Conservation (phyloP, 768 basidiomycete genomes). For the Pulveroboletus ravenelii region DNA sequence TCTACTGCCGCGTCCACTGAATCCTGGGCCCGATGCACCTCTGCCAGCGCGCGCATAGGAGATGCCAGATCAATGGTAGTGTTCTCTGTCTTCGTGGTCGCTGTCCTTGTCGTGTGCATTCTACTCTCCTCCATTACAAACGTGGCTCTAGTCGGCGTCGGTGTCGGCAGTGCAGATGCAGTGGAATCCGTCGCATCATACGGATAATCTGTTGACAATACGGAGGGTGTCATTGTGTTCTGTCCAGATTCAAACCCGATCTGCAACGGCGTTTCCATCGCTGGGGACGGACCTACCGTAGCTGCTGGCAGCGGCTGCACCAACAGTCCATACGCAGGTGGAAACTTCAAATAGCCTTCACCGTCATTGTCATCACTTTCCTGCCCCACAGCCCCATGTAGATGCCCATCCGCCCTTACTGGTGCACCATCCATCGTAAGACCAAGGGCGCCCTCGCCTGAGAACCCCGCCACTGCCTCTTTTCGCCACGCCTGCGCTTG, state of each 20-base stretch:
- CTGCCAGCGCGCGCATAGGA: conserved; percentile 11
- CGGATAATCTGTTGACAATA: background rate
- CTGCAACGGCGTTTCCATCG: background rate
- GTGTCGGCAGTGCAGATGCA: conserved; percentile 1
- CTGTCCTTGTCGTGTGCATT: background rate
- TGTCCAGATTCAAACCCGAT: background rate
- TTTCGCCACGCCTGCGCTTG: conserved; percentile 1
- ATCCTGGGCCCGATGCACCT: conserved; percentile 22
- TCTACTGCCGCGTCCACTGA: conserved; percentile 20
- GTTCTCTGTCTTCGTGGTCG: background rate
- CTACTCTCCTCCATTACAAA: conserved; percentile 7
- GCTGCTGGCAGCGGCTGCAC: background rate
- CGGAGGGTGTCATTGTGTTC: background rate
- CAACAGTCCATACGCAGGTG: conserved; percentile 3
- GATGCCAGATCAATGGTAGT: background rate
- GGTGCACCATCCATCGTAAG: background rate
- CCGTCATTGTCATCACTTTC: background rate
- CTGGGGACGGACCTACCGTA: background rate
- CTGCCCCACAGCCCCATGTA: background rate
- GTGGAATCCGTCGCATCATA: background rate
- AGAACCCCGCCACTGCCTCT: background rate
- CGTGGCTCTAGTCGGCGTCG: conserved; percentile 9
- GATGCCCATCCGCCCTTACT: background rate
- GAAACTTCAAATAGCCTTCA: background rate
- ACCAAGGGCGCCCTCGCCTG: conserved; percentile 9